Evolutionary conservation across 805 yeast genomes (phyloP), one percentile per base, ranked within the genome.

Genomic region (Saturnispora besseyi): DNA sequence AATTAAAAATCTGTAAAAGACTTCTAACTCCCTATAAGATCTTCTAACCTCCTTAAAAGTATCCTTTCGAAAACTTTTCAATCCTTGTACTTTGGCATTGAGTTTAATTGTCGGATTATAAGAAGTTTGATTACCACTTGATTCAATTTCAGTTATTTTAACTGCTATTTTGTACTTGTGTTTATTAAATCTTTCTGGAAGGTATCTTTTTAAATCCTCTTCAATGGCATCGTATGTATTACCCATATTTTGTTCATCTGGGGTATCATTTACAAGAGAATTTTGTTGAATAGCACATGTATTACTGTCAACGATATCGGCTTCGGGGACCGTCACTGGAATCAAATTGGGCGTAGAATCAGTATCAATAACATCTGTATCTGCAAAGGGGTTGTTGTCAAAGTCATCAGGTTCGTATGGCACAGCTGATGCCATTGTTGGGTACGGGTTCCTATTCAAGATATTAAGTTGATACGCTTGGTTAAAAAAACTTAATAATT

Each of bases 91-190:
- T 29, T 66, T 68, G 18, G 80, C 78, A 58, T 86, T 88, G 55
- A 91, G 82, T 54, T 81, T 75, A 49, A 91, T 69, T 8, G 86
- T 81, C 4, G 96, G 96, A 58, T 88, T 87, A 51, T 83, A 88
- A 46, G 75, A 76, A 51, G 78, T 77, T 7, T 66, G 60, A 5
- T 68, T 67, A 0, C 81, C 82, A 50, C 75, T 76, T 57, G 82
- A 76, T 64, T 90, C 97, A 45, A 93, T 70, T 12, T 77, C 84
- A 2, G 76, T 75, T 3, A 91, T 81, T 47, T 73, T 77, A 31
- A 87, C 72, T 1, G 60, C 59, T 40, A 91, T 53, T 46, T 57
- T 62, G 53, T 73, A 75, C 48, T 67, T 51, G 21, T 48, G 64
- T 29, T 63, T 64, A 45, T 72, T 66, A 53, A 70, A 68, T 54